Evolutionary conservation across 2,329 filamentous ascomycete species (phyloP), one percentile per base, ranked within the genome.

Genomic region (Colletotrichum sp.): DNA sequence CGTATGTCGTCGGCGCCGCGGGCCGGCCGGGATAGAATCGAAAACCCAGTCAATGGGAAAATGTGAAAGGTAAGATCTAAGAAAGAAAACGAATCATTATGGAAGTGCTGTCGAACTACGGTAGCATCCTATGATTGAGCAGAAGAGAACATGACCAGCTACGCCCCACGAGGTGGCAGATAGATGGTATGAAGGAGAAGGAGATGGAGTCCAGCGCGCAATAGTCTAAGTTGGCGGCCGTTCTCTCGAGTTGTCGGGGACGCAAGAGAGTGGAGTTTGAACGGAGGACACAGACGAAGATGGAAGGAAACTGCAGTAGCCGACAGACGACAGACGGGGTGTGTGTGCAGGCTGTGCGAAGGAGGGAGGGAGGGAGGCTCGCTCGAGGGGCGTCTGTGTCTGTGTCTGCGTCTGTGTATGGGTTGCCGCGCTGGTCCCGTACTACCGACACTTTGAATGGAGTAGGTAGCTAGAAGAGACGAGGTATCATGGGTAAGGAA

Each of bases 21-120:
- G 77, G 77, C 78, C 76, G 75, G 79, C 78, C 78, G 78, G 76
- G 73, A 70, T 75, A 78, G 77, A 83, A 81, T 72, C 75, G 78
- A 82, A 78, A 80, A 78, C 85, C 86, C 86, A 88, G 76, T 88
- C 86, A 87, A 87, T 87, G 86, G 86, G 84, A 77, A 75, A 76
- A 77, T 36, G 43, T 38, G 18, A 76, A 75, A 71, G 78, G 79
- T 73, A 80, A 79, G 79, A 80, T 78, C 79, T 80, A 79, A 81
- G 76, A 76, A 78, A 77, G 33, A 34, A 66, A 66, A 68, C 38
- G 63, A 74, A 74, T 63, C 74, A 75, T 75, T 47, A 43, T 74
- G 71, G 54, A 47, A 70, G 68, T 62, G 58, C 66, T 29, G n/a
- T 70, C 47, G 33, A 71, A 76, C 59, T 75, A 79, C 79, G 79